phyloP scores from a whole-genome alignment of 78 protist species.

The Speleostelium caveatum region DNA sequence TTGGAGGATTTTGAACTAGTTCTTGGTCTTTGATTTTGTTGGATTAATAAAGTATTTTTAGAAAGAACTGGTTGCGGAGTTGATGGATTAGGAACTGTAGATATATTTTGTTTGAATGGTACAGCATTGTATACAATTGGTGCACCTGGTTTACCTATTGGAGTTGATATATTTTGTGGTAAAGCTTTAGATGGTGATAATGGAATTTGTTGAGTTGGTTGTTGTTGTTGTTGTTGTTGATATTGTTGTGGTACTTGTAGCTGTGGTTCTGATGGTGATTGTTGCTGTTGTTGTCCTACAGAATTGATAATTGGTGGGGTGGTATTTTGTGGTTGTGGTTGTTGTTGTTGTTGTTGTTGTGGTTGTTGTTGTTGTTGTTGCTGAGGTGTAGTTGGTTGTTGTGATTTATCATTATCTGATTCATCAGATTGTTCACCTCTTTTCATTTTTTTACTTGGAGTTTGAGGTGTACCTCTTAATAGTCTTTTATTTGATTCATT shows the following conservation, averaged over 20 bases:
- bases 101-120: background rate
- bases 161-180: too few species aligned
- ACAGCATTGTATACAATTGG: background rate
- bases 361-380: background rate
- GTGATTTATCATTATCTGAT: background rate
- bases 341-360: background rate
- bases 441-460: constrained; percentile 3
- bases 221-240: too few species aligned
- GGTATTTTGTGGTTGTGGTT: background rate
- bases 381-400: background rate
- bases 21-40: background rate
- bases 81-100: background rate
- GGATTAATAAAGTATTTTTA: background rate
- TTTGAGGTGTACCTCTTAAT: background rate
- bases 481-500: constrained; percentile 11
- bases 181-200: too few species aligned
- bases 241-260: too few species aligned
- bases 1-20: background rate
- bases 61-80: background rate
- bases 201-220: too few species aligned
- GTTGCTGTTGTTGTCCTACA: too few species aligned
- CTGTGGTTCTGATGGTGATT: too few species aligned
- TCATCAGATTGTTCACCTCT: constrained; percentile 1
- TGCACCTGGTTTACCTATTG: background rate
- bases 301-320: background rate